A percentile compares a stretch with the other conserved stretches of the same genome.
These are phyloP conservation scores for Phytopythium montanum DNA, from an alignment of 352 stramenopile species.

Conservation along the genomic window DNA sequence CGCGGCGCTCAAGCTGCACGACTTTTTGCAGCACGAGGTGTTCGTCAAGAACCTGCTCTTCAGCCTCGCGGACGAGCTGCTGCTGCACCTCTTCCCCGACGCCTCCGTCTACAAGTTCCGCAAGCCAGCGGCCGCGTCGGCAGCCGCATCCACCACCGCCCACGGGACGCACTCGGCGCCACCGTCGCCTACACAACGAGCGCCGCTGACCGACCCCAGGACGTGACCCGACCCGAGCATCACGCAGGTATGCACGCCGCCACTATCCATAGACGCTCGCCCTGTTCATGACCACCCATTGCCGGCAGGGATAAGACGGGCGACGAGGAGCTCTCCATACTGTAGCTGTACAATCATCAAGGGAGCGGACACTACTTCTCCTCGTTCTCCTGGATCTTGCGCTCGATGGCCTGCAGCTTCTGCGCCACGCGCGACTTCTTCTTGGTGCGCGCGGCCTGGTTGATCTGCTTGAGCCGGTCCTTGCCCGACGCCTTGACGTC, in stretches of 20 bases:
- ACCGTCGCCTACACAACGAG: background rate
- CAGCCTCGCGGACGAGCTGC: slow-evolving; percentile 70
- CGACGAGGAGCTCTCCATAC: no score
- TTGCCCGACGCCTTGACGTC: slow-evolving; percentile 76
- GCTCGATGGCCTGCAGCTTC: slow-evolving; percentile 73
- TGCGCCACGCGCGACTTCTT: slow-evolving; percentile 85
- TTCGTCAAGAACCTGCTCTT: slow-evolving; percentile 87
- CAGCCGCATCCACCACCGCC: background rate
- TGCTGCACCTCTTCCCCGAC: slow-evolving; percentile 76
- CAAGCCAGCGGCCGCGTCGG: slow-evolving; percentile 6
- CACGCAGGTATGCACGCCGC: no score
- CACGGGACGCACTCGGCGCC: slow-evolving; percentile 3
- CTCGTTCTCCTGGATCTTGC: slow-evolving; percentile 76
- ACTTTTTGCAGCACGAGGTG: slow-evolving; percentile 86
- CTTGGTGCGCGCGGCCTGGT: slow-evolving; percentile 74
- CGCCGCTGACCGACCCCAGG: background rate
- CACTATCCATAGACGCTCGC: no score
- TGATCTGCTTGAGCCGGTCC: slow-evolving; percentile 84
- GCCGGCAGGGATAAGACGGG: no score
- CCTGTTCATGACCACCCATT: no score
- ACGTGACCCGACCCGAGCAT: background rate
- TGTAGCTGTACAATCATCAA: background rate
- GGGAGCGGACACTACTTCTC: slow-evolving; percentile 17
- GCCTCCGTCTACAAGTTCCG: slow-evolving; percentile 47
- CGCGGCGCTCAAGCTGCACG: slow-evolving; percentile 78